Percentiles rank a stretch among this genome's conserved stretches.
These are phyloP conservation scores for Capillidium heterosporum DNA, from an alignment of 371 early-diverging fungal genomes.

Conservation along the genomic window DNA sequence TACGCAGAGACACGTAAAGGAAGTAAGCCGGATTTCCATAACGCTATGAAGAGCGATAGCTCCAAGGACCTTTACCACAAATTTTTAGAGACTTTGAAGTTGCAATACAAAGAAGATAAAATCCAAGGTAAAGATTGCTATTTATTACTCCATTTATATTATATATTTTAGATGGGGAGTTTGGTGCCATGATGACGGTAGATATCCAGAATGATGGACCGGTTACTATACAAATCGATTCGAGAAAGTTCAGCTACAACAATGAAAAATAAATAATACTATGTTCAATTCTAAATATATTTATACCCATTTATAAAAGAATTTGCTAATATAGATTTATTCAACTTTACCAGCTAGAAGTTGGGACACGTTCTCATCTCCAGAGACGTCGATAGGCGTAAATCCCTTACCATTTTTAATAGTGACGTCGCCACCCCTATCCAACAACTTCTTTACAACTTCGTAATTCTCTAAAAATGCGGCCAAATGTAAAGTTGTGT, in stretches of 20 bases:
- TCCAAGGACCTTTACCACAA: conserved; percentile 49
- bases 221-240: conserved; percentile 59
- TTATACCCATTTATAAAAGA: too few relatives aligned
- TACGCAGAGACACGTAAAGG: conserved; percentile 56
- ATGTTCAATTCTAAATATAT: too few relatives aligned
- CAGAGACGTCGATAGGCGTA: conserved; percentile 17
- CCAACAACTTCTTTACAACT: conserved; percentile 23
- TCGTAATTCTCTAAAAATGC: conserved; percentile 25
- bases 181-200: conserved; percentile 79
- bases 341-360: background rate
- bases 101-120: conserved; percentile 32
- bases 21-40: conserved; percentile 77
- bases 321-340: too few relatives aligned
- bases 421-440: conserved; percentile 20
- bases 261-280: too few relatives aligned
- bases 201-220: conserved; percentile 71
- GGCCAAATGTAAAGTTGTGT: conserved; percentile 31
- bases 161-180: conserved; percentile 35
- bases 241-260: conserved; percentile 8
- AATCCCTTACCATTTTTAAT: conserved; percentile 26
- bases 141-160: background rate
- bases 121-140: conserved; percentile 34
- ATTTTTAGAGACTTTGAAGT: conserved; percentile 48
- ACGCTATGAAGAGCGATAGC: conserved; percentile 50
- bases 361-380: background rate